Conservation (phyloP, 2,329 filamentous ascomycete genomes). For the Cytospora schulzeri region DNA sequence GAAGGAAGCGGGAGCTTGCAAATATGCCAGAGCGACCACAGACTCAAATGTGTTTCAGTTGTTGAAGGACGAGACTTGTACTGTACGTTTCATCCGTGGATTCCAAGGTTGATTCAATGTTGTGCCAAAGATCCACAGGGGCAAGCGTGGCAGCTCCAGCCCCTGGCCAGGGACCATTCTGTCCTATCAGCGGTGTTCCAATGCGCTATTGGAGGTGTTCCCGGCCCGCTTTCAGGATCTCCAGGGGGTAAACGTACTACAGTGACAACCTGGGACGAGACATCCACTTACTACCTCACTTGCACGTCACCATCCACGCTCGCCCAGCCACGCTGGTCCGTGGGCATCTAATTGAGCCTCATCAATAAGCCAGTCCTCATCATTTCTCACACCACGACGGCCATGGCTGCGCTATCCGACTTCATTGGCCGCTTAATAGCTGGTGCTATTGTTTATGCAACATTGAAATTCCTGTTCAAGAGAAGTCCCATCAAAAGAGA, state of each 20-base stretch:
- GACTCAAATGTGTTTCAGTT: no score
- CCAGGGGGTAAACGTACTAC: not conserved
- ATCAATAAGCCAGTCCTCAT: not conserved
- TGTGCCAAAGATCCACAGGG: not conserved
- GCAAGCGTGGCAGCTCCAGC: not conserved
- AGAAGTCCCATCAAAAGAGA: slow-evolving; percentile 28
- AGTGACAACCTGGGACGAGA: not conserved
- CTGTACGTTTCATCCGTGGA: not conserved
- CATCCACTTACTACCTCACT: not conserved
- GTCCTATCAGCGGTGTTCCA: not conserved
- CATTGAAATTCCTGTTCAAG: slow-evolving; percentile 22
- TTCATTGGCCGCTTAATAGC: slow-evolving; percentile 15
- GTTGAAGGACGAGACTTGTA: not conserved
- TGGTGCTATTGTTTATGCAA: slow-evolving; percentile 12
- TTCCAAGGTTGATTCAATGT: not conserved
- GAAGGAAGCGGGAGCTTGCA: no score
- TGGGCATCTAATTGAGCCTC: not conserved
- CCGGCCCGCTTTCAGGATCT: not conserved
- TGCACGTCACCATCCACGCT: not conserved
- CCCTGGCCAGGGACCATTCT: not conserved
- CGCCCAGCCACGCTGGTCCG: not conserved
- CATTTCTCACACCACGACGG: not conserved
- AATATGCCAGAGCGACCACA: no score
- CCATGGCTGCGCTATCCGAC: slow-evolving; percentile 21
- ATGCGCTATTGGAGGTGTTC: not conserved